These are phyloP conservation scores for Kluyveromyces marxianus DNA, from an alignment of 1,139 yeast genomes.

Conservation along the genomic window DNA sequence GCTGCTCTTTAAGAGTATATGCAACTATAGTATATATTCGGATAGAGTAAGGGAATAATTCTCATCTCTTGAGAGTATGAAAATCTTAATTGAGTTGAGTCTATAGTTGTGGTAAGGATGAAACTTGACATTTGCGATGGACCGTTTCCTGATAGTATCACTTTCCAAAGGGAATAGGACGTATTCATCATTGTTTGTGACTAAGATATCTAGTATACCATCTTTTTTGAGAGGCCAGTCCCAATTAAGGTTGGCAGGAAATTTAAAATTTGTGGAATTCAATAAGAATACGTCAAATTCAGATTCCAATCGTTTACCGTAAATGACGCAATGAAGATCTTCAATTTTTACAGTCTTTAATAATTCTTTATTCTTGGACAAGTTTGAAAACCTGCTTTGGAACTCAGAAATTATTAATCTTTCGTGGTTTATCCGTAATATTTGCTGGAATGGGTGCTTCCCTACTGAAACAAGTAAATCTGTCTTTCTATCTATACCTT, in stretches of 20 bases:
- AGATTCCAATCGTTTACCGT: conserved; percentile 2
- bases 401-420: background rate
- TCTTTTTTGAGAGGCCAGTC: background rate
- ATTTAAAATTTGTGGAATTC: background rate
- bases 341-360: background rate
- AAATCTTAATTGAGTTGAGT: background rate
- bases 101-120: background rate
- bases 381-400: conserved; percentile 3
- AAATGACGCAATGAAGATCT: background rate
- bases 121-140: conserved; percentile 1
- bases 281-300: background rate
- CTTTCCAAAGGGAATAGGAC: background rate
- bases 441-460: conserved; percentile 1
- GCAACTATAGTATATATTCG: background rate
- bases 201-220: background rate
- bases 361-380: conserved; percentile 4
- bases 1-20: background rate
- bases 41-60: background rate
- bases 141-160: background rate
- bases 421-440: background rate
- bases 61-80: background rate
- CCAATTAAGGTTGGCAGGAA: conserved; percentile 3
- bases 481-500: background rate
- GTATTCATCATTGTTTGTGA: background rate
- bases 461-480: conserved; percentile 1